Evolutionary conservation across 176 grass and related monocot genomes (phyloP), one percentile per base, ranked within the genome.

Genomic region (Rhynchospora breviuscula): DNA sequence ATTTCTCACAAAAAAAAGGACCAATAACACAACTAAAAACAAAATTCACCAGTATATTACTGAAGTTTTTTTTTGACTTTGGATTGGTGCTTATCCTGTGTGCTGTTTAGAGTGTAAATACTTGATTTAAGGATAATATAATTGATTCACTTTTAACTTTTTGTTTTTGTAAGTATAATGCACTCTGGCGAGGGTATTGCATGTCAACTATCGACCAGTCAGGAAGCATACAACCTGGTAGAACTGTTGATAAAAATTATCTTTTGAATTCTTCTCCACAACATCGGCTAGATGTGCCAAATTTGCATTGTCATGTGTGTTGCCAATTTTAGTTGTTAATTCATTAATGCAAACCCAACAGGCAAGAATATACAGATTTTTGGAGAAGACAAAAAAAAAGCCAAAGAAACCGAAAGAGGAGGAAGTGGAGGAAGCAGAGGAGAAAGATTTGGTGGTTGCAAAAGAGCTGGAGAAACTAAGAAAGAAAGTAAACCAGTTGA

Each of bases 291-390:
- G 9, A 80, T 45, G 78, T 64, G 22, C 59, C 31, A 62, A 80
- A 63, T 81, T 45, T 64, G 14, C 13, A 10, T 81, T 62, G 29
- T 12, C 21, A 63, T 63, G 14, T 44, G 43, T 81, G 6, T 46
- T 46, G 31, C 26, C 12, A 62, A 71, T 45, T 21, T 48, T 78
- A 81, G 10, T 78, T 47, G 13, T 85, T 90, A 51, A 67, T 58
- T n/a, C 78, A 6, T 13, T 74, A 46, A 17, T 53, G 62, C 10
- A 82, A 57, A 82, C 11, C 49, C 73, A 15, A 78, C 81, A 98
- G 95, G 93, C 87, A 80, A 90, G 90, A 67, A 95, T 99, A 65
- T 85, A 91, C 76, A 93, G 75, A 73, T 99, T 99, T 99, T 78
- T 99, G 47, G 89, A 91, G 83, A 99, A 95, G 67, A 91, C 89